phyloP scores from a whole-genome alignment of 1,284 basidiomycete genomes.

The Cryptococcus hybrid region DNA sequence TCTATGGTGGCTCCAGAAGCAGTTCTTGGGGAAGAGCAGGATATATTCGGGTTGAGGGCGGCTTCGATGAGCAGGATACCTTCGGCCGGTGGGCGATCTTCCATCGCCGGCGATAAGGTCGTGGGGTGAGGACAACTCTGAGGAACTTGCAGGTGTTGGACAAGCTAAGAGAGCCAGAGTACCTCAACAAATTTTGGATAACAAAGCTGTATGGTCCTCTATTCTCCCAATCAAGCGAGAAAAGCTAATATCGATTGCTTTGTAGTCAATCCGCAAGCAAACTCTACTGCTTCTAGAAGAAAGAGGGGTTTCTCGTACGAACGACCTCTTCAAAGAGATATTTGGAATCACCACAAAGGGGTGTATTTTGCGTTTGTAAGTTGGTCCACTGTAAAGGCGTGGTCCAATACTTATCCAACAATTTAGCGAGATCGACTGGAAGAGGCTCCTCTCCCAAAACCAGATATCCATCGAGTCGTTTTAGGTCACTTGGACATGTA shows the following conservation, averaged over 20 bases:
- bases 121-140: background rate
- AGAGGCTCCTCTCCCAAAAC: constrained; percentile 27
- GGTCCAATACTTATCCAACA: background rate
- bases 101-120: background rate
- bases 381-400: background rate
- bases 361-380: constrained; percentile 46
- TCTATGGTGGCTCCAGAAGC: background rate
- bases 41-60: constrained; percentile 35
- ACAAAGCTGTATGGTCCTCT: constrained; percentile 37
- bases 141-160: constrained; percentile 5
- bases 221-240: background rate
- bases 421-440: constrained; percentile 14
- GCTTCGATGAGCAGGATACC: constrained; percentile 3
- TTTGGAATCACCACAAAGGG: constrained; percentile 39
- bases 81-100: background rate
- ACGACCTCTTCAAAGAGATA: constrained; percentile 43
- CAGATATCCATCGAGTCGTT: constrained; percentile 30
- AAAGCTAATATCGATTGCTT: background rate
- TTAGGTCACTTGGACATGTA: constrained; percentile 45
- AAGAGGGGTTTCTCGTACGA: constrained; percentile 27
- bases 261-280: constrained; percentile 43
- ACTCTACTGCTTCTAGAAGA: constrained; percentile 32
- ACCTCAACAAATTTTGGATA: constrained; percentile 38
- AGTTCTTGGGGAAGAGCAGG: constrained; percentile 24
- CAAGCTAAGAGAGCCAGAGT: constrained; percentile 16